A percentile compares a stretch with the other conserved stretches of the same genome.
These are phyloP conservation scores for Candida awuae DNA, from an alignment of 805 yeast species.

Conservation along the genomic window DNA sequence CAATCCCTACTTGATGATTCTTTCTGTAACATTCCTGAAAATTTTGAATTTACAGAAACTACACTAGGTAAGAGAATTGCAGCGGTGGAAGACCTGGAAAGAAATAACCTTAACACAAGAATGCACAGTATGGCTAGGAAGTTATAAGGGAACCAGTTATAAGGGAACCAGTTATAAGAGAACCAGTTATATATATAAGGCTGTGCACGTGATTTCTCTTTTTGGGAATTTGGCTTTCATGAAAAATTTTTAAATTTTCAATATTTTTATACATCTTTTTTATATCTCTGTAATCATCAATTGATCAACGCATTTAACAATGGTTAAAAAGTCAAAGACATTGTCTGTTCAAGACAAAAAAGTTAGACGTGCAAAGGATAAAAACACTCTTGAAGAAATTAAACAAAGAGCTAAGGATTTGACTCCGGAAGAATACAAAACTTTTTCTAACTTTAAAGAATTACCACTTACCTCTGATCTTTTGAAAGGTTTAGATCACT, in stretches of 20 bases:
- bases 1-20: constrained; percentile 46
- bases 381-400: constrained; percentile 34
- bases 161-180: too few relatives aligned
- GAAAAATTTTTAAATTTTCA: constrained; percentile 4
- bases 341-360: constrained; percentile 26
- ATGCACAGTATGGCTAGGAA: constrained; percentile 15
- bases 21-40: constrained; percentile 22
- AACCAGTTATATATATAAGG: not conserved
- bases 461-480: constrained; percentile 68
- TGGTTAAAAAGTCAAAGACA: constrained; percentile 26
- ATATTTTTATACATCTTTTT: constrained; percentile 2
- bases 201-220: constrained; percentile 2
- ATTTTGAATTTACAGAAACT: constrained; percentile 26
- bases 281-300: not conserved
- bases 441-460: constrained; percentile 53
- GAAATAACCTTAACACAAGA: constrained; percentile 10
- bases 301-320: constrained; percentile 5
- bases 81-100: constrained; percentile 15
- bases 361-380: constrained; percentile 23
- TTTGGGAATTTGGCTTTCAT: constrained; percentile 6
- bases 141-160: too few relatives aligned
- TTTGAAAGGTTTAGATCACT: constrained; percentile 61
- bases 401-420: constrained; percentile 45
- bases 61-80: constrained; percentile 26
- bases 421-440: constrained; percentile 33